phyloP scores from a whole-genome alignment of 345 rosid genomes.

The Kandelia obovata region DNA sequence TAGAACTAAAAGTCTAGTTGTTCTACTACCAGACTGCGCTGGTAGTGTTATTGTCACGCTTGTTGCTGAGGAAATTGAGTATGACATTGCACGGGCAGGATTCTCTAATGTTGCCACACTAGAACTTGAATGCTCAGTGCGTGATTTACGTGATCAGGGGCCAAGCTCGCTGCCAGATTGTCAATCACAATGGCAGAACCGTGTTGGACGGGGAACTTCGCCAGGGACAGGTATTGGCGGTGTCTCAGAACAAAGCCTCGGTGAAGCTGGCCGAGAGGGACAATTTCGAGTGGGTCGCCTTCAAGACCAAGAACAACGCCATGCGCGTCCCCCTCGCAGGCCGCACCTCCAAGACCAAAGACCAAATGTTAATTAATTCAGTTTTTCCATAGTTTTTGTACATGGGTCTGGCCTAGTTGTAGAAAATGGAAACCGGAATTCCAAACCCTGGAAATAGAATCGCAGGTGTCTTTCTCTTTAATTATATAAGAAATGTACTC shows the following conservation, averaged over 20 bases:
- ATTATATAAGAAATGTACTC: no score
- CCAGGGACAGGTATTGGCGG: constrained; percentile 53
- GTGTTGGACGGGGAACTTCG: constrained; percentile 51
- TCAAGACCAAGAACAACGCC: constrained; percentile 63
- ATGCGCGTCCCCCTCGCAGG: constrained; percentile 48
- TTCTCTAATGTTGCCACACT: constrained; percentile 59
- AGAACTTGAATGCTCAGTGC: constrained; percentile 58
- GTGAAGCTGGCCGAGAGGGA: constrained; percentile 42
- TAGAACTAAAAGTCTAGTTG: background rate
- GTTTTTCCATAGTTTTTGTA: no score
- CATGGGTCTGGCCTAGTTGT: no score
- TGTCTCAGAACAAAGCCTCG: constrained; percentile 66
- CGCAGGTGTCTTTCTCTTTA: no score
- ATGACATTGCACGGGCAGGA: constrained; percentile 31
- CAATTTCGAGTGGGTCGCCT: constrained; percentile 59
- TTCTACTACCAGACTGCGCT: no score
- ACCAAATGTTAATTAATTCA: no score
- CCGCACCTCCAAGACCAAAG: constrained; percentile 44
- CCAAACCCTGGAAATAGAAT: no score
- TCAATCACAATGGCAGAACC: constrained; percentile 44
- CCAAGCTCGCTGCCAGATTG: constrained; percentile 49
- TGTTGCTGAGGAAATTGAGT: no score
- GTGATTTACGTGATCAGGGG: constrained; percentile 59
- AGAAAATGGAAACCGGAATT: no score
- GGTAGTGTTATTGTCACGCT: background rate